Percentiles rank a stretch among this genome's conserved stretches.
These are phyloP conservation scores for Gnaphalium uliginosum DNA, from an alignment of 129 eudicot species.

Conservation along the genomic window DNA sequence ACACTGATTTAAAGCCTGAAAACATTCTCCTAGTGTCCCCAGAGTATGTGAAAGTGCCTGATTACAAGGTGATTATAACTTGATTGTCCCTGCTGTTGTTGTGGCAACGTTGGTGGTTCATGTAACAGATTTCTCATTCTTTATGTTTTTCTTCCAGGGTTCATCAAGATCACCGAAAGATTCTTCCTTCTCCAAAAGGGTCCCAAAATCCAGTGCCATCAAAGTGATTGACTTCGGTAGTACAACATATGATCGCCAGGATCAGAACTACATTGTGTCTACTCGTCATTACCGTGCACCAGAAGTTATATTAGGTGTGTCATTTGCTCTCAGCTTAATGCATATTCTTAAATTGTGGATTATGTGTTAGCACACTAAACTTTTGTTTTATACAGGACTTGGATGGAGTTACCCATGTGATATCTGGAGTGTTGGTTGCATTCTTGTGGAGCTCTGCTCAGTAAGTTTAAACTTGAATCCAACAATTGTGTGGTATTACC, in stretches of 20 bases:
- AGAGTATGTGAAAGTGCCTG: constrained; percentile 77
- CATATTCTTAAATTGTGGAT: background rate
- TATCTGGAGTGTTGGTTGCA: constrained; percentile 96
- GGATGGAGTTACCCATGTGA: constrained; percentile 99
- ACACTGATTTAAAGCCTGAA: constrained; percentile 97
- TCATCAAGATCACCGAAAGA: constrained; percentile 72
- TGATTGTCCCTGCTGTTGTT: background rate
- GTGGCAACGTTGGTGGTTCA: background rate
- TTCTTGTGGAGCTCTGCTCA: constrained; percentile 85
- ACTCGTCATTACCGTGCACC: constrained; percentile 97
- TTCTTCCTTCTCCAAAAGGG: constrained; percentile 57
- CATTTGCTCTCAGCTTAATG: background rate
- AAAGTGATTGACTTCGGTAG: constrained; percentile 97
- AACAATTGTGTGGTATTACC: background rate
- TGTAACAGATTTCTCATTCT: background rate
- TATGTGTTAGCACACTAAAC: background rate
- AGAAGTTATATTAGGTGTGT: constrained; percentile 82
- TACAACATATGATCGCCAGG: constrained; percentile 65
- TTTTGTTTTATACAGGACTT: constrained; percentile 43
- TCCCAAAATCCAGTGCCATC: constrained; percentile 92
- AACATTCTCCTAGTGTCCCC: constrained; percentile 79
- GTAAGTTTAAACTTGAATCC: constrained; percentile 40
- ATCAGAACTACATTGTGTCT: constrained; percentile 80
- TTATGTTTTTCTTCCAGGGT: constrained; percentile 34
- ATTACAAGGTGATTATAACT: constrained; percentile 61